A percentile compares a stretch with the other conserved stretches of the same genome.
These are phyloP conservation scores for Sanguinoderma infundibulare DNA, from an alignment of 1,284 basidiomycete genomes.

Conservation along the genomic window DNA sequence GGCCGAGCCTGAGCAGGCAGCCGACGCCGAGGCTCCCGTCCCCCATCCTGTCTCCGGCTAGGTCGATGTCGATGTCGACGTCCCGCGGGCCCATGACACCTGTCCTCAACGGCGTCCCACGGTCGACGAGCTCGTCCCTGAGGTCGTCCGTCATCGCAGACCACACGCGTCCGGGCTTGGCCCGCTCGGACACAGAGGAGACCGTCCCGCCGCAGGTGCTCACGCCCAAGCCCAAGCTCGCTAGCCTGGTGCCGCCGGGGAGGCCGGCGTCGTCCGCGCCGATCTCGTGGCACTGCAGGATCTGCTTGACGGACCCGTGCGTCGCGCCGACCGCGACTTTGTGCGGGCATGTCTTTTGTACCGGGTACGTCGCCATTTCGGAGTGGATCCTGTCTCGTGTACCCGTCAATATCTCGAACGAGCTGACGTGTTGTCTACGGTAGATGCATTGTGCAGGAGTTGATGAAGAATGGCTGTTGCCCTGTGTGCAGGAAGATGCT, in stretches of 20 bases:
- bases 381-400: too few relatives aligned
- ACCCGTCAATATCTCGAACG: too few relatives aligned
- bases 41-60: slow-evolving; percentile 5
- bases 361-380: slow-evolving; percentile 32
- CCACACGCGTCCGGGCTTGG: not conserved
- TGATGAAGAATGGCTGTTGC: slow-evolving; percentile 32
- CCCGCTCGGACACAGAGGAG: slow-evolving; percentile 20
- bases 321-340: slow-evolving; percentile 34
- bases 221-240: slow-evolving; percentile 7
- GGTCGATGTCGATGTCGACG: slow-evolving; percentile 7
- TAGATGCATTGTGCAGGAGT: slow-evolving; percentile 36
- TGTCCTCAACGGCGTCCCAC: slow-evolving; percentile 1
- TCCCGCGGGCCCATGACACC: slow-evolving; percentile 1
- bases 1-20: slow-evolving; percentile 13
- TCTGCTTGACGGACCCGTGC: slow-evolving; percentile 34
- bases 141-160: slow-evolving; percentile 9
- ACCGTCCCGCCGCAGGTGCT: slow-evolving; percentile 8
- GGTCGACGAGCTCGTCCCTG: slow-evolving; percentile 4
- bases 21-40: slow-evolving; percentile 13
- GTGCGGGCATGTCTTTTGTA: slow-evolving; percentile 39
- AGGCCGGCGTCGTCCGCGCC: not conserved
- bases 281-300: slow-evolving; percentile 33
- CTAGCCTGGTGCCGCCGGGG: not conserved
- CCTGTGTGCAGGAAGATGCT: slow-evolving; percentile 35
- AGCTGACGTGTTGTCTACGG: not conserved